Evolutionary conservation across 352 stramenopile genomes (phyloP).

Genomic region (Phytopythium aichiense): DNA sequence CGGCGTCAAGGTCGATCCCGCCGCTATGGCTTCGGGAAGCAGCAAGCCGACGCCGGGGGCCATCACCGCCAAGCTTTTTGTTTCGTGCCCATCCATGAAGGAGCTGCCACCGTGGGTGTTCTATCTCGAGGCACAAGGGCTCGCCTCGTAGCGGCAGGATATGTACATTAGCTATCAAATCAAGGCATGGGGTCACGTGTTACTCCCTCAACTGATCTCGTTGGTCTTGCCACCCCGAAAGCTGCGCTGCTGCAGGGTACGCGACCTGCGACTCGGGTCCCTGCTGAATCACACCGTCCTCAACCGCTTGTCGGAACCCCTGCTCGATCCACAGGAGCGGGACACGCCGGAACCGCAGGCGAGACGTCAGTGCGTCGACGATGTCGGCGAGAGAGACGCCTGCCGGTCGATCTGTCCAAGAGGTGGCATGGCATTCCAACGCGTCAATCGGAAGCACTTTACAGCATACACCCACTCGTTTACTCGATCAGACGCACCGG

Average conservation of each 20-base stretch:
- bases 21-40: constrained; percentile 4
- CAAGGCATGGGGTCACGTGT: background rate
- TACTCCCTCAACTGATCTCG: background rate
- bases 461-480: background rate
- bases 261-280: constrained; percentile 24
- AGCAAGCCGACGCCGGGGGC: constrained; percentile 4
- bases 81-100: constrained; percentile 65
- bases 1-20: constrained; percentile 50
- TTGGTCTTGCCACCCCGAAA: background rate
- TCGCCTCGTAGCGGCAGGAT: constrained; percentile 1
- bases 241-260: background rate
- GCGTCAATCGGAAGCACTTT: background rate
- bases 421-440: background rate
- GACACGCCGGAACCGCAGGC: constrained; percentile 41
- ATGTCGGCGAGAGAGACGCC: constrained; percentile 43
- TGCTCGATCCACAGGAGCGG: constrained; percentile 50
- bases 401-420: constrained; percentile 15
- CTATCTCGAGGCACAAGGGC: constrained; percentile 56
- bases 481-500: constrained; percentile 17
- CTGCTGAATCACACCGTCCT: constrained; percentile 21
- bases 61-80: constrained; percentile 70
- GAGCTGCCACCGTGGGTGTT: constrained; percentile 85
- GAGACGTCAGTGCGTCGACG: constrained; percentile 40
- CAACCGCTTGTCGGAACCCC: constrained; percentile 28
- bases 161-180: background rate